These are phyloP conservation scores for Cladosporium velox DNA, from an alignment of 2,329 filamentous ascomycete genomes.

Conservation along the genomic window DNA sequence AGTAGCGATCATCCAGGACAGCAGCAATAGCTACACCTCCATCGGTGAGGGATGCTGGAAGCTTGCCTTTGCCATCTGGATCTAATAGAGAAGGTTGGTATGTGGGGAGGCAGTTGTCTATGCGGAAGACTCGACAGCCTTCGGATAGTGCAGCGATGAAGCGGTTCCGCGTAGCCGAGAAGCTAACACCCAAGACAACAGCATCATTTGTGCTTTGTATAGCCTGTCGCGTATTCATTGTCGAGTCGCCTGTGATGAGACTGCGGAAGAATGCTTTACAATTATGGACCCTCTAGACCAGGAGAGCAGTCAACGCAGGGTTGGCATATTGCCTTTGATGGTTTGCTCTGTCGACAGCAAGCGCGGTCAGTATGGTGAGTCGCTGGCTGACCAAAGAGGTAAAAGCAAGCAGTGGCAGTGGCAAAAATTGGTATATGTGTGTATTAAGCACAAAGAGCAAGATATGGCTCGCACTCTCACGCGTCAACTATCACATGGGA, in stretches of 20 bases:
- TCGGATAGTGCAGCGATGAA: slow-evolving; percentile 86
- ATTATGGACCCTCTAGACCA: not conserved
- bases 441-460: not conserved
- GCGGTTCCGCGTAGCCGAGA: slow-evolving; percentile 81
- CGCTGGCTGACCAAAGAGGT: not conserved
- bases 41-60: slow-evolving; percentile 19
- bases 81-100: slow-evolving; percentile 27
- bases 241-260: not conserved
- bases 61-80: slow-evolving; percentile 5
- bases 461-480: slow-evolving; percentile 2
- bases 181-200: slow-evolving; percentile 77
- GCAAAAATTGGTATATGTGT: not conserved
- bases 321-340: not conserved
- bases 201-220: slow-evolving; percentile 77
- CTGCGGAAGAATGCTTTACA: not conserved
- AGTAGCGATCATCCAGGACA: slow-evolving; percentile 55
- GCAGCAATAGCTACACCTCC: slow-evolving; percentile 34
- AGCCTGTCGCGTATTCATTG: slow-evolving; percentile 85
- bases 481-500: slow-evolving; percentile 1
- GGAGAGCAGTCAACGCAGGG: not conserved
- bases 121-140: slow-evolving; percentile 64
- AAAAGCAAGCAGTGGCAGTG: not conserved
- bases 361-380: not conserved
- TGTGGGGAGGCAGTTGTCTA: slow-evolving; percentile 41
- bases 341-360: not conserved